phyloP scores from a whole-genome alignment of 345 rosid genomes.

The Eucalyptus tenuipes region DNA sequence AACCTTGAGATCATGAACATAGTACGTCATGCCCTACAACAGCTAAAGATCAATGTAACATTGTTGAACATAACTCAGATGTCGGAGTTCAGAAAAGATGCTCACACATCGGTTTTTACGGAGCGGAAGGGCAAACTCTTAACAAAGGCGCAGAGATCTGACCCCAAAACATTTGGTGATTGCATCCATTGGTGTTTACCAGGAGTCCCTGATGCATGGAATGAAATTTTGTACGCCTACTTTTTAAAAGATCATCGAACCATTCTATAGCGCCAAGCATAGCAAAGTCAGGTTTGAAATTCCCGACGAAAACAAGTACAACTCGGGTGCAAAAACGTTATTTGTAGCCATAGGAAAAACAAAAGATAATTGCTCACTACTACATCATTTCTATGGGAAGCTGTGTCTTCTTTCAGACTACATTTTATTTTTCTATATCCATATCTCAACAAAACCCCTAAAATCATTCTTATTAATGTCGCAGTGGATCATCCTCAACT shows the following conservation, averaged over 20 bases:
- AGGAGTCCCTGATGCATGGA: conserved; percentile 90
- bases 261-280: neutral
- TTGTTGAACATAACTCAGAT: conserved; percentile 65
- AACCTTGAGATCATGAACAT: conserved; percentile 65
- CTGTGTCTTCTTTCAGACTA: neutral
- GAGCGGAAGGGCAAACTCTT: conserved; percentile 83
- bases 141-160: conserved; percentile 52
- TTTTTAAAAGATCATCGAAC: conserved; percentile 37
- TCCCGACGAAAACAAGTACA: neutral
- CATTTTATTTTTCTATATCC: neutral
- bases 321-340: neutral
- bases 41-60: conserved; percentile 39
- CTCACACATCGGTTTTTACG: conserved; percentile 61
- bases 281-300: neutral
- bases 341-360: neutral
- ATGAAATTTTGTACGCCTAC: conserved; percentile 70
- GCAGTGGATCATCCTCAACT: neutral
- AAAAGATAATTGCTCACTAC: neutral
- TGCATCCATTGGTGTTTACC: conserved; percentile 98
- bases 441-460: neutral
- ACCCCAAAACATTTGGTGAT: conserved; percentile 60
- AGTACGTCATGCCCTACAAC: conserved; percentile 21
- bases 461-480: neutral
- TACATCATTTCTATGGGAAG: neutral
- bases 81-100: conserved; percentile 79